These are phyloP conservation scores for Linum usitatissimum DNA, from an alignment of 345 rosid genomes.

Conservation along the genomic window DNA sequence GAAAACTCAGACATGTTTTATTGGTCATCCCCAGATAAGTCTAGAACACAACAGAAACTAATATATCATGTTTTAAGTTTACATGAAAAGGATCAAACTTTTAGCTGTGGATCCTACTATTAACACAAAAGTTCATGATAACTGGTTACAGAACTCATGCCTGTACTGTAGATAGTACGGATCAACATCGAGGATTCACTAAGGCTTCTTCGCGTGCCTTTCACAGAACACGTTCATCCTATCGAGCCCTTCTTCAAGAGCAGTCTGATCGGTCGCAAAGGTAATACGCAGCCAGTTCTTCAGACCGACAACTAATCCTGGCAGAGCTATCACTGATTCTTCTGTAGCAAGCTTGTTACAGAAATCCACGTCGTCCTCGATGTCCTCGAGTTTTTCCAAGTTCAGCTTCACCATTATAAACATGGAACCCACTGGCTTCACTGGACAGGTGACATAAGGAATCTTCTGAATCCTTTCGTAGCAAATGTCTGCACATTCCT, in stretches of 20 bases:
- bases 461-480: constrained; percentile 56
- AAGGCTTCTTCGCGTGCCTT: constrained; percentile 35
- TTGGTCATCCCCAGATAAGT: too few relatives aligned
- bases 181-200: too few relatives aligned
- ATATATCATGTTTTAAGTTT: too few relatives aligned
- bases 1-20: too few relatives aligned
- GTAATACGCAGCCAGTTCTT: constrained; percentile 76
- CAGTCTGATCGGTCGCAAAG: constrained; percentile 60
- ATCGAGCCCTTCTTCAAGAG: constrained; percentile 58
- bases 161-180: too few relatives aligned
- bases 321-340: constrained; percentile 90
- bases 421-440: constrained; percentile 86
- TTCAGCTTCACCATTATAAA: constrained; percentile 82
- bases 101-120: too few relatives aligned
- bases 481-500: constrained; percentile 48
- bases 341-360: constrained; percentile 84
- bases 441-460: constrained; percentile 52
- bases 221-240: constrained; percentile 58
- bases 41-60: too few relatives aligned
- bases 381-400: constrained; percentile 44
- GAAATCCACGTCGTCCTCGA: constrained; percentile 77
- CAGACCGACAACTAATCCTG: constrained; percentile 86
- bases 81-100: too few relatives aligned
- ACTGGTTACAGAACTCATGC: too few relatives aligned
- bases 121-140: too few relatives aligned